These are phyloP conservation scores for Cystoisospora suis DNA, from an alignment of 169 alveolate species.

Conservation along the genomic window DNA sequence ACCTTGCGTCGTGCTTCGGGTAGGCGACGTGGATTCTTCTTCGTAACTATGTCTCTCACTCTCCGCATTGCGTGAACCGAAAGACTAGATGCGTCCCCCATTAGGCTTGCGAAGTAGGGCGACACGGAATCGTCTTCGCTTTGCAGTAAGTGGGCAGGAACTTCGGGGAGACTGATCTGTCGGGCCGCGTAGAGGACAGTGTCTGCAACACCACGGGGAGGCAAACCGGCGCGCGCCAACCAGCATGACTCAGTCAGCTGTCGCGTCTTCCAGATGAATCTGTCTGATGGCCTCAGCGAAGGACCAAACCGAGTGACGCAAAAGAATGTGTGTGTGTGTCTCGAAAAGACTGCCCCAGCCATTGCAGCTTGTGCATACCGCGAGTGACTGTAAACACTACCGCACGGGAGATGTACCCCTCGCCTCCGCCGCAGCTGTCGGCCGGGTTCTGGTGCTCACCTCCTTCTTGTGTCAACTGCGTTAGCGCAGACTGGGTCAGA, in stretches of 20 bases:
- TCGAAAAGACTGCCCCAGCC: neutral
- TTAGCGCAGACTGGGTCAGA: neutral
- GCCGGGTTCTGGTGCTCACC: neutral
- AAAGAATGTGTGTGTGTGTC: neutral
- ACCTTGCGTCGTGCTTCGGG: neutral
- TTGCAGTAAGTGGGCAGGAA: neutral
- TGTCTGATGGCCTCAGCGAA: neutral
- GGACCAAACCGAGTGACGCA: neutral
- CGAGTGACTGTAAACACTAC: neutral
- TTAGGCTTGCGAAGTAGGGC: neutral
- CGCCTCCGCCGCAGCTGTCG: neutral
- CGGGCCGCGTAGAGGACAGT: neutral
- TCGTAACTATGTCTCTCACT: neutral
- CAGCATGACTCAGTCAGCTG: neutral
- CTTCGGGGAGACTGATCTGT: neutral
- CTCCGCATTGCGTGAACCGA: neutral
- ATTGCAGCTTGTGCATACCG: neutral
- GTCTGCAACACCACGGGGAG: neutral
- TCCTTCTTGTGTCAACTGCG: neutral
- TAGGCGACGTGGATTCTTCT: neutral
- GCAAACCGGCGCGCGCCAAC: too few species aligned
- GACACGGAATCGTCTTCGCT: neutral
- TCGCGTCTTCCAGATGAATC: neutral
- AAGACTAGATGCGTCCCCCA: neutral
- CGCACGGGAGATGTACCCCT: neutral